Conservation (phyloP, 805 yeast species). For the Sugiyamaella chiloensis region DNA sequence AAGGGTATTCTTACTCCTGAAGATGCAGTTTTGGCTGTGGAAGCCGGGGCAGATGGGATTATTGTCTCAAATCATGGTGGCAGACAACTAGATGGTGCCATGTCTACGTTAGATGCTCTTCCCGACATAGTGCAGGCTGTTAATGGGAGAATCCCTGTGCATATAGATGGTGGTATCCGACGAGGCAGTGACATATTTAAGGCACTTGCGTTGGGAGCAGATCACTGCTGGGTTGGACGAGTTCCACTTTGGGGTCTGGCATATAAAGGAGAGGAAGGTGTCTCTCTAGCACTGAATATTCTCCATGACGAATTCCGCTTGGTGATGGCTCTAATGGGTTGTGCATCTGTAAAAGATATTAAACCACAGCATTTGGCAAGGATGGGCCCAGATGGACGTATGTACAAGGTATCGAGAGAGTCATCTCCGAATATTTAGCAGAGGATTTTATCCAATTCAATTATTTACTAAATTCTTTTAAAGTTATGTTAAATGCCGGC, state of each 20-base stretch:
- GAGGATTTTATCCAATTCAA: too few relatives aligned
- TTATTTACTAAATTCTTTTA: too few relatives aligned
- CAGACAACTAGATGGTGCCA: slow-evolving; percentile 60
- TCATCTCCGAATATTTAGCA: too few relatives aligned
- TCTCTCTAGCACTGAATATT: slow-evolving; percentile 32
- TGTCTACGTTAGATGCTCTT: slow-evolving; percentile 61
- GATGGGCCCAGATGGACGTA: slow-evolving; percentile 15
- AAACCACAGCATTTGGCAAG: slow-evolving; percentile 17
- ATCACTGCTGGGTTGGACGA: slow-evolving; percentile 62
- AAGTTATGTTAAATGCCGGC: too few relatives aligned
- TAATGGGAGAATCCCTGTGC: slow-evolving; percentile 49
- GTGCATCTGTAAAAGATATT: slow-evolving; percentile 18
- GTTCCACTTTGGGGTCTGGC: slow-evolving; percentile 64
- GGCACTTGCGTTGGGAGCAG: slow-evolving; percentile 64
- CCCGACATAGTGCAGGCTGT: slow-evolving; percentile 46
- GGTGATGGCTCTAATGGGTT: slow-evolving; percentile 27
- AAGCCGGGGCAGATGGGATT: slow-evolving; percentile 59
- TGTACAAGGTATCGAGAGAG: slow-evolving; percentile 8
- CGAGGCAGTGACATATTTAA: slow-evolving; percentile 61
- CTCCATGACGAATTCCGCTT: slow-evolving; percentile 23
- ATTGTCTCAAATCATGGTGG: slow-evolving; percentile 73
- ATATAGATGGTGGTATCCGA: slow-evolving; percentile 64
- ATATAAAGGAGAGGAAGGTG: slow-evolving; percentile 67
- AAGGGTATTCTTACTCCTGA: slow-evolving; percentile 67
- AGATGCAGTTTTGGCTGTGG: slow-evolving; percentile 57